Conservation (phyloP, 129 eudicot genomes). For the Erigeron canadensis region DNA sequence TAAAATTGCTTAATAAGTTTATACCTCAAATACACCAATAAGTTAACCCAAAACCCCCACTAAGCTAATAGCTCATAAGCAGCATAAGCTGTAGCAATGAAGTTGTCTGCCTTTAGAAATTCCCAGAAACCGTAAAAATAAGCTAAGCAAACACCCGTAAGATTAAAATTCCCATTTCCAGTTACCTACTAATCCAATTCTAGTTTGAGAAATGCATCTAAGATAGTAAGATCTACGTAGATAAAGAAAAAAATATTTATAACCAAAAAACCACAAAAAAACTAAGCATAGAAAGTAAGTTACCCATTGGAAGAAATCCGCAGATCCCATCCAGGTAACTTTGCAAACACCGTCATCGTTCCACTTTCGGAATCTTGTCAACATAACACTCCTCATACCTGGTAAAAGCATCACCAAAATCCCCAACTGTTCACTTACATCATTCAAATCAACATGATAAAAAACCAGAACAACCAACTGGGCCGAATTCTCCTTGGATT, state of each 20-base stretch:
- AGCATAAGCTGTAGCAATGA: too few species aligned
- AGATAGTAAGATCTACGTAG: not conserved
- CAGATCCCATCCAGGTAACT: slow-evolving; percentile 23
- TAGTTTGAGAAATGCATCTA: not conserved
- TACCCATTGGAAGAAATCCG: slow-evolving; percentile 16
- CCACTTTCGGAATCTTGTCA: slow-evolving; percentile 18
- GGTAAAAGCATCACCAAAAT: slow-evolving; percentile 19
- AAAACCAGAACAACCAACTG: slow-evolving; percentile 18
- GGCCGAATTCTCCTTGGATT: slow-evolving; percentile 3
- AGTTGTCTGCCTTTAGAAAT: too few species aligned
- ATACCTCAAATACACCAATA: too few species aligned
- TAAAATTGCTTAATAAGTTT: too few species aligned
- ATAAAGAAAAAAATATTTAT: not conserved
- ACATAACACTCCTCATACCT: slow-evolving; percentile 11
- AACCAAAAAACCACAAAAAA: not conserved
- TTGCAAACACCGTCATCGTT: slow-evolving; percentile 4
- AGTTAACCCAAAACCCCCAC: too few species aligned
- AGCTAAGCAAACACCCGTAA: too few species aligned
- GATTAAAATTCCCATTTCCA: too few species aligned
- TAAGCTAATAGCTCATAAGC: too few species aligned
- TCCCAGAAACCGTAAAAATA: too few species aligned
- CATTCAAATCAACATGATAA: slow-evolving; percentile 9
- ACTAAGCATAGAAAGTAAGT: not conserved
- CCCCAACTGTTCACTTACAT: slow-evolving; percentile 11
- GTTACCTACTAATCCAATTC: not conserved